These are phyloP conservation scores for Podila verticillata DNA, from an alignment of 192 early-diverging fungal species.

Conservation along the genomic window DNA sequence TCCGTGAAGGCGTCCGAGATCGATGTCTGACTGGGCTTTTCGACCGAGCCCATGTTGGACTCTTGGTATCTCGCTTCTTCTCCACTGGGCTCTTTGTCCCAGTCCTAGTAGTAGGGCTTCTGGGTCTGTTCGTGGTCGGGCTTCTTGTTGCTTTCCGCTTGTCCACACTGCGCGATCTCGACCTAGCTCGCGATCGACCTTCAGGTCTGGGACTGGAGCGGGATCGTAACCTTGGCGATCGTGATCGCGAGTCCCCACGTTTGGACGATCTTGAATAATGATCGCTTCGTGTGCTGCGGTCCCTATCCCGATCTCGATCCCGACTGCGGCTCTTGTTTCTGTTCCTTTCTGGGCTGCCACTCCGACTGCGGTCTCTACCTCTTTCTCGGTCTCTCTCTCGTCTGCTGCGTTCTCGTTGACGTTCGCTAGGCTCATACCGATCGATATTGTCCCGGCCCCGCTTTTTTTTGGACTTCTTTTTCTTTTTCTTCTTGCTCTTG, in stretches of 20 bases:
- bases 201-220: neutral
- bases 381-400: conserved; percentile 25
- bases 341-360: conserved; percentile 15
- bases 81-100: too few relatives aligned
- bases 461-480: conserved; percentile 34
- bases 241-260: conserved; percentile 14
- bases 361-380: conserved; percentile 9
- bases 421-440: conserved; percentile 28
- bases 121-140: conserved; percentile 7
- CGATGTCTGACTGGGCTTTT: neutral
- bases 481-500: conserved; percentile 27
- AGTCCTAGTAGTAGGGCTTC: neutral
- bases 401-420: conserved; percentile 23
- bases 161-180: neutral
- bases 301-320: conserved; percentile 4
- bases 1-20: neutral
- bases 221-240: conserved; percentile 24
- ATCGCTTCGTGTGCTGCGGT: neutral
- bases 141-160: too few relatives aligned
- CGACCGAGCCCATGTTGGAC: neutral
- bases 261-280: conserved; percentile 16
- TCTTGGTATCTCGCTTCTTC: too few relatives aligned
- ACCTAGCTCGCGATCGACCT: neutral
- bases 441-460: conserved; percentile 13
- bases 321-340: neutral